Percentiles rank a stretch among this genome's conserved stretches.
These are phyloP conservation scores for Aspergillus bertholletiae DNA, from an alignment of 495 filamentous ascomycete genomes.

Conservation along the genomic window DNA sequence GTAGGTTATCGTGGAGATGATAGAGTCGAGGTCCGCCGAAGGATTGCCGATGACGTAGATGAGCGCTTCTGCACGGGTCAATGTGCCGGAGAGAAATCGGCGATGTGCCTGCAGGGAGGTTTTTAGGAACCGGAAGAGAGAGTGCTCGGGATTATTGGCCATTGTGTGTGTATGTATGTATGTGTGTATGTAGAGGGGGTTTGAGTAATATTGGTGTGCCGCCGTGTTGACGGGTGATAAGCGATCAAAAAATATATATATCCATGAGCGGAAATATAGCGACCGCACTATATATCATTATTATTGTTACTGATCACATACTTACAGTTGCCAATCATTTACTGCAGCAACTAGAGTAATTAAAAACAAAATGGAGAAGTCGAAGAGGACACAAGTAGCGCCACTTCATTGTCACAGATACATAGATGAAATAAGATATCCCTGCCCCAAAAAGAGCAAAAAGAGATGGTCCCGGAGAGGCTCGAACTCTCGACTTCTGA, in stretches of 20 bases:
- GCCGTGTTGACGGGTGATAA: too few relatives aligned
- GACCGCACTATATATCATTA: too few relatives aligned
- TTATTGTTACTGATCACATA: too few relatives aligned
- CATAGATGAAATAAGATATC: too few relatives aligned
- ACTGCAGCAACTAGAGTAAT: too few relatives aligned
- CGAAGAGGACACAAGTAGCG: too few relatives aligned
- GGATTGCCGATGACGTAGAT: constrained; percentile 48
- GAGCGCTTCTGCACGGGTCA: constrained; percentile 24
- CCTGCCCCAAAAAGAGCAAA: background rate
- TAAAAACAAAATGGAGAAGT: too few relatives aligned
- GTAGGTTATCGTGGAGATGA: constrained; percentile 79
- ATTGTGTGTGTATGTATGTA: background rate
- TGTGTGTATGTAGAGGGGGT: background rate
- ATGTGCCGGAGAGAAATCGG: constrained; percentile 26
- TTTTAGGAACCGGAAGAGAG: constrained; percentile 38
- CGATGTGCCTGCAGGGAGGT: constrained; percentile 33
- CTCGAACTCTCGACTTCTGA: constrained; percentile 2
- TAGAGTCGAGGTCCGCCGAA: constrained; percentile 80
- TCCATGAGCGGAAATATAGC: too few relatives aligned
- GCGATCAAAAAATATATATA: too few relatives aligned
- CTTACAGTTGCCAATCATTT: too few relatives aligned
- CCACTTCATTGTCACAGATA: too few relatives aligned
- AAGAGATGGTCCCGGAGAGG: background rate
- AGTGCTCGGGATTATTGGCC: background rate
- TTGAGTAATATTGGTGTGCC: too few relatives aligned